Percentiles rank a stretch among this genome's conserved stretches.
Evolutionary conservation across 2,329 filamentous ascomycete species (phyloP).

Genomic region (Bipolaris zeicola): DNA sequence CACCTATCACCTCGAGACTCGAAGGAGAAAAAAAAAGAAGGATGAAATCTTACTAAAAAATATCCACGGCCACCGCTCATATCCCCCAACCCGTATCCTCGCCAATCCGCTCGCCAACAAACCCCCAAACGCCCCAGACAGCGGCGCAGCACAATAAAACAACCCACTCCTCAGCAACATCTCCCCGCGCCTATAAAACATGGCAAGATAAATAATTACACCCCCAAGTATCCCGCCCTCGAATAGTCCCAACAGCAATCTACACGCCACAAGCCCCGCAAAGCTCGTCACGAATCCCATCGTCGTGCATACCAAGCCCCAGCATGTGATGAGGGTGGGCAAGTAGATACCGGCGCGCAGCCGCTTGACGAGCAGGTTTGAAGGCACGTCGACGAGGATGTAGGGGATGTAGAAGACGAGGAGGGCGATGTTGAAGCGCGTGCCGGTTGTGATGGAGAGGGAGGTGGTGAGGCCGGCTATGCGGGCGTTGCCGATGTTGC

Average conservation of each 20-base stretch:
- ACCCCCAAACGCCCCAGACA: constrained; percentile 52
- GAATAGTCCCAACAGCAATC: constrained; percentile 50
- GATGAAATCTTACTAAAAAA: constrained; percentile 24
- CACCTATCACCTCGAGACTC: too few relatives aligned
- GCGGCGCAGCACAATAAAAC: constrained; percentile 47
- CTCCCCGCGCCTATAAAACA: constrained; percentile 51
- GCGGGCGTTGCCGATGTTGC: constrained; percentile 51
- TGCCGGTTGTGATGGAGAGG: constrained; percentile 48
- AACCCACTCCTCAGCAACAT: constrained; percentile 50
- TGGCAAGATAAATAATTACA: constrained; percentile 51
- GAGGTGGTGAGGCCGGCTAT: constrained; percentile 51
- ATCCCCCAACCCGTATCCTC: constrained; percentile 45
- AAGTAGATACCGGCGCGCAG: constrained; percentile 51
- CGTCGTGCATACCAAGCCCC: constrained; percentile 49
- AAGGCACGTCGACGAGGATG: constrained; percentile 50
- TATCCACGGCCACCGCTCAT: constrained; percentile 46
- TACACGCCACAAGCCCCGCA: constrained; percentile 48
- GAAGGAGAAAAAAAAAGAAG: not conserved
- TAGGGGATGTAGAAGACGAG: constrained; percentile 55
- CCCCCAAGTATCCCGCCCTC: constrained; percentile 51
- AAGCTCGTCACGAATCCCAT: constrained; percentile 53
- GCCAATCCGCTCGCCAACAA: constrained; percentile 52
- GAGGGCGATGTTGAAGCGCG: constrained; percentile 51
- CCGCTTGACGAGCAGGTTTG: constrained; percentile 50
- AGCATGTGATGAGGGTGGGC: constrained; percentile 47